These are phyloP conservation scores for Monsonia emarginata DNA, from an alignment of 441 rosid species.

Conservation along the genomic window DNA sequence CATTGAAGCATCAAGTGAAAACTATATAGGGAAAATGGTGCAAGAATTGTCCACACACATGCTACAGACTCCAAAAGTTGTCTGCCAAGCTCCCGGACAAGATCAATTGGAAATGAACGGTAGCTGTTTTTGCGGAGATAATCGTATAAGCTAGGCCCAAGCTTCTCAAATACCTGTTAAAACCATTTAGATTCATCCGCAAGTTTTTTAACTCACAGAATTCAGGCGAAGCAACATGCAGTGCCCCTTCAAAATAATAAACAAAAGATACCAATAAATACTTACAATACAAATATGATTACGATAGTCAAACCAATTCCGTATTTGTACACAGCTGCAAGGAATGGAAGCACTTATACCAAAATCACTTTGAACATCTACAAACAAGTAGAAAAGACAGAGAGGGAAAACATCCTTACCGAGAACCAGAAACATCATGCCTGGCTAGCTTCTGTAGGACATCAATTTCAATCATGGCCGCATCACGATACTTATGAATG, in stretches of 20 bases:
- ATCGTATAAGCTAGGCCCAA: conserved; percentile 96
- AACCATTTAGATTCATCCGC: conserved; percentile 72
- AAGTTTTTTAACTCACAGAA: conserved; percentile 54
- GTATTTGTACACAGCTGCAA: conserved; percentile 99
- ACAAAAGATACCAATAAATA: conserved; percentile 46
- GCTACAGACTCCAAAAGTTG: conserved; percentile 97
- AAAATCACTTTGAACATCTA: conserved; percentile 30
- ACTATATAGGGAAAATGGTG: conserved; percentile 25
- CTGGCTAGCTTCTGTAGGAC: conserved; percentile 71
- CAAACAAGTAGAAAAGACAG: conserved; percentile 17
- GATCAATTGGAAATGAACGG: conserved; percentile 89
- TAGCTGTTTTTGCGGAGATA: conserved; percentile 92
- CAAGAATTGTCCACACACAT: conserved; percentile 81
- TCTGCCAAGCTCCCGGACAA: conserved; percentile 95
- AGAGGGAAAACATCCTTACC: conserved; percentile 39
- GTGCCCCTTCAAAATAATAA: conserved; percentile 43
- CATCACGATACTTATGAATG: conserved; percentile 73
- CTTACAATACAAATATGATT: conserved; percentile 96
- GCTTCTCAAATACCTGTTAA: conserved; percentile 96
- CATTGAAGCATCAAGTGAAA: conserved; percentile 15
- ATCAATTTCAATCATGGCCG: conserved; percentile 89
- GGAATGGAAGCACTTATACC: conserved; percentile 57
- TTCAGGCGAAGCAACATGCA: conserved; percentile 27
- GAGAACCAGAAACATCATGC: conserved; percentile 57
- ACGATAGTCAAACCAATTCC: conserved; percentile 99